Evolutionary conservation across 495 filamentous ascomycete species (phyloP).

Genomic region (Parathielavia appendiculata): DNA sequence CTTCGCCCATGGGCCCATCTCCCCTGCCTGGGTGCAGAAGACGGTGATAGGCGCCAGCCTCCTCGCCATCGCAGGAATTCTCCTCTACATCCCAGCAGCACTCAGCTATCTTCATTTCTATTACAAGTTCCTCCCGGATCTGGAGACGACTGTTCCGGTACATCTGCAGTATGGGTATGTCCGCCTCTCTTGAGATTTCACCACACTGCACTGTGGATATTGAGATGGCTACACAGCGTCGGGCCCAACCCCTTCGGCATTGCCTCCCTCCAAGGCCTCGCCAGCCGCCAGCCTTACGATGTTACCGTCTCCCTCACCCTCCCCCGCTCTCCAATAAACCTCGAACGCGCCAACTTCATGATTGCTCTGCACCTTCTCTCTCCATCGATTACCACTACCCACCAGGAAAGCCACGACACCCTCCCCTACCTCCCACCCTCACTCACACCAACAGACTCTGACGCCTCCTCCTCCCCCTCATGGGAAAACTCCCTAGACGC

Average conservation of each 20-base stretch:
- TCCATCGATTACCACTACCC: background rate
- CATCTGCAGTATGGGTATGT: conserved; percentile 77
- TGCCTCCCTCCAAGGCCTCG: conserved; percentile 46
- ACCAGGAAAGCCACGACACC: conserved; percentile 8
- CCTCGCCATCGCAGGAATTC: conserved; percentile 51
- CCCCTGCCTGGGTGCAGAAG: background rate
- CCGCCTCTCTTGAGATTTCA: background rate
- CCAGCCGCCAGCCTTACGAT: conserved; percentile 56
- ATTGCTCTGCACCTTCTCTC: conserved; percentile 63
- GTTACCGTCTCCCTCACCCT: conserved; percentile 54
- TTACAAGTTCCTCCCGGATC: conserved; percentile 71
- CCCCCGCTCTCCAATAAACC: conserved; percentile 56
- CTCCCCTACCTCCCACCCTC: conserved; percentile 15
- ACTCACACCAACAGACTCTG: conserved; percentile 14
- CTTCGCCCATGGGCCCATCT: background rate
- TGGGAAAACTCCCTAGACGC: background rate
- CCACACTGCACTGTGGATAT: background rate
- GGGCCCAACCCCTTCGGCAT: conserved; percentile 51
- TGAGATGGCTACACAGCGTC: conserved; percentile 27
- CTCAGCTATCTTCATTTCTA: conserved; percentile 76
- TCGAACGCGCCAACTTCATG: conserved; percentile 84
- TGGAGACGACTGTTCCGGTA: conserved; percentile 56
- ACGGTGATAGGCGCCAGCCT: conserved; percentile 64
- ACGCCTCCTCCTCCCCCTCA: conserved; percentile 3
- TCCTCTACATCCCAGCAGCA: conserved; percentile 58